Conservation (phyloP, 257 asterid genomes). For the Ballota nigra region DNA sequence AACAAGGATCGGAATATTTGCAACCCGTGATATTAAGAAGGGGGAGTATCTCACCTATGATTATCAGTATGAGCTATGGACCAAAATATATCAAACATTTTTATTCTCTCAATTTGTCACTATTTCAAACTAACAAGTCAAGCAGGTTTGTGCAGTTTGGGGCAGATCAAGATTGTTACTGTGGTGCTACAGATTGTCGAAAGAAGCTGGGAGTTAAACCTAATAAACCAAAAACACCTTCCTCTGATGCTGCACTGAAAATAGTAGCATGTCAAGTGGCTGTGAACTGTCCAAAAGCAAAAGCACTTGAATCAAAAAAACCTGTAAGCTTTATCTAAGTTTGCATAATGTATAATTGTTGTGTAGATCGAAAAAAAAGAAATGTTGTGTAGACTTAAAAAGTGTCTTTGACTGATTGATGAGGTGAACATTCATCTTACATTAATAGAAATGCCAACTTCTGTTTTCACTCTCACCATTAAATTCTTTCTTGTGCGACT, state of each 20-base stretch:
- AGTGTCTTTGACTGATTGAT: neutral
- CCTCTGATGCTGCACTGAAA: conserved; percentile 75
- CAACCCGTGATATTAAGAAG: conserved; percentile 73
- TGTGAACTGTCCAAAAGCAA: conserved; percentile 46
- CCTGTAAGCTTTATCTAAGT: conserved; percentile 34
- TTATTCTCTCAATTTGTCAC: conserved; percentile 18
- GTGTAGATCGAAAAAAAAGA: neutral
- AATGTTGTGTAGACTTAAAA: neutral
- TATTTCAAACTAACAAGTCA: conserved; percentile 47
- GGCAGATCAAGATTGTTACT: conserved; percentile 95
- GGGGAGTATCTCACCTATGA: conserved; percentile 96
- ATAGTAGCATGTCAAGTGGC: conserved; percentile 67
- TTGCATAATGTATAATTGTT: neutral
- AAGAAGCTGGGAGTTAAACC: conserved; percentile 86
- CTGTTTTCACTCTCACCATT: neutral
- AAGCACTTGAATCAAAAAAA: conserved; percentile 43
- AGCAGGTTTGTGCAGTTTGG: conserved; percentile 99
- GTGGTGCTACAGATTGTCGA: conserved; percentile 86
- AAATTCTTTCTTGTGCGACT: neutral
- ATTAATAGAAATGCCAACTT: neutral
- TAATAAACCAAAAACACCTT: conserved; percentile 50
- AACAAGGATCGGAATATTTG: conserved; percentile 94
- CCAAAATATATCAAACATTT: conserved; percentile 6
- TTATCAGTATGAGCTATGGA: conserved; percentile 73
- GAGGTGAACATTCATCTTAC: conserved; percentile 2